phyloP scores from a whole-genome alignment of 179 eudicot species.

The Spergularia azorica region DNA sequence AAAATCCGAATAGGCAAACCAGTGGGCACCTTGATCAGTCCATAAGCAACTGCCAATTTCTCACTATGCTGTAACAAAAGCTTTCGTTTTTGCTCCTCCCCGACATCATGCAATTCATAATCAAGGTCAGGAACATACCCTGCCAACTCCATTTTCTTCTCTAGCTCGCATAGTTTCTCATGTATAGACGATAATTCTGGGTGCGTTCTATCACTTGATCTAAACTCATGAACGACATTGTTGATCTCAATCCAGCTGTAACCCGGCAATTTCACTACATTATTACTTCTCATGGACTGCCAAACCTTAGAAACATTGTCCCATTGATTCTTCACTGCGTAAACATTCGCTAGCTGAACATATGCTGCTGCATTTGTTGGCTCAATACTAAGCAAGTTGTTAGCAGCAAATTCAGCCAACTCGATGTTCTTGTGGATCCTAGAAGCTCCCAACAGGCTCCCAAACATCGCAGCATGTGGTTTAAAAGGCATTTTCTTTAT shows the following conservation, averaged over 20 bases:
- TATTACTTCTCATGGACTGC: conserved; percentile 57
- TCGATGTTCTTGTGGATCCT: conserved; percentile 69
- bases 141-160: conserved; percentile 58
- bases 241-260: conserved; percentile 78
- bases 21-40: conserved; percentile 46
- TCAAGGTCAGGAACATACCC: conserved; percentile 65
- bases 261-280: conserved; percentile 59
- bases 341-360: conserved; percentile 79
- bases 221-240: conserved; percentile 62
- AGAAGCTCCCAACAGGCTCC: conserved; percentile 77
- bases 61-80: conserved; percentile 69
- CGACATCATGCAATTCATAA: conserved; percentile 61
- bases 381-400: conserved; percentile 57
- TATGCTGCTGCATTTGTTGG: conserved; percentile 62
- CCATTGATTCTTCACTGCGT: conserved; percentile 65
- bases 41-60: conserved; percentile 79
- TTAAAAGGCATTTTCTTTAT: conserved; percentile 70
- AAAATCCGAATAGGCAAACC: conserved; percentile 58
- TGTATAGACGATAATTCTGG: conserved; percentile 54
- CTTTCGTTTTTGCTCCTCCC: conserved; percentile 53
- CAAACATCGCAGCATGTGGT: conserved; percentile 66
- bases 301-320: conserved; percentile 63
- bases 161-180: conserved; percentile 52
- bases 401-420: conserved; percentile 77
- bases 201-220: conserved; percentile 67